Evolutionary conservation across 371 early-diverging fungal species (phyloP).

Genomic region (Mortierella sp.): DNA sequence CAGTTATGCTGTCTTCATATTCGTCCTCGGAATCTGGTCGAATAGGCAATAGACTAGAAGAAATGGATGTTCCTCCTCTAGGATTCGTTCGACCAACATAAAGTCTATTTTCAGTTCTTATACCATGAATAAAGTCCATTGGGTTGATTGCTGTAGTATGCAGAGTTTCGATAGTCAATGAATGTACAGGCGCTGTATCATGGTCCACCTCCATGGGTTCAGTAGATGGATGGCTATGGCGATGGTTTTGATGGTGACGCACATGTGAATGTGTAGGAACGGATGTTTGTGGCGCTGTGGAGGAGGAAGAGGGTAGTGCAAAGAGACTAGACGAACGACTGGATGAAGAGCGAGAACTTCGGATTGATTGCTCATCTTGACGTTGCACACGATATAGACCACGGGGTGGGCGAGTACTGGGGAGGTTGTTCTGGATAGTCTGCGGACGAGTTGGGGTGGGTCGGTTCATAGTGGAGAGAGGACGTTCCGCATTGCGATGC

Average conservation of each 20-base stretch:
- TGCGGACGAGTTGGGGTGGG: background rate
- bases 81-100: constrained; percentile 17
- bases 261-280: constrained; percentile 7
- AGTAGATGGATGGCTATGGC: constrained; percentile 3
- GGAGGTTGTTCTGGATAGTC: background rate
- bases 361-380: constrained; percentile 36
- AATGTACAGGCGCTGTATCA: background rate
- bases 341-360: constrained; percentile 26
- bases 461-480: background rate
- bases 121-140: background rate
- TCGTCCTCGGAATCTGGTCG: constrained; percentile 53
- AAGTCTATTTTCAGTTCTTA: background rate
- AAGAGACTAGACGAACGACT: constrained; percentile 34
- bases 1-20: background rate
- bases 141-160: background rate
- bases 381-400: constrained; percentile 25
- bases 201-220: constrained; percentile 17
- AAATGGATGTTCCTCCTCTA: constrained; percentile 49
- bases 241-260: constrained; percentile 14
- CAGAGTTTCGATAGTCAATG: constrained; percentile 6
- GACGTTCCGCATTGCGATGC: constrained; percentile 11
- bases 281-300: constrained; percentile 6
- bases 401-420: constrained; percentile 14
- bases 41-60: constrained; percentile 49
- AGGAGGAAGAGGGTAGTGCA: constrained; percentile 17